Base-by-base conservation (phyloP, 345 rosid genomes). In the Lepidium didymum region DNA sequence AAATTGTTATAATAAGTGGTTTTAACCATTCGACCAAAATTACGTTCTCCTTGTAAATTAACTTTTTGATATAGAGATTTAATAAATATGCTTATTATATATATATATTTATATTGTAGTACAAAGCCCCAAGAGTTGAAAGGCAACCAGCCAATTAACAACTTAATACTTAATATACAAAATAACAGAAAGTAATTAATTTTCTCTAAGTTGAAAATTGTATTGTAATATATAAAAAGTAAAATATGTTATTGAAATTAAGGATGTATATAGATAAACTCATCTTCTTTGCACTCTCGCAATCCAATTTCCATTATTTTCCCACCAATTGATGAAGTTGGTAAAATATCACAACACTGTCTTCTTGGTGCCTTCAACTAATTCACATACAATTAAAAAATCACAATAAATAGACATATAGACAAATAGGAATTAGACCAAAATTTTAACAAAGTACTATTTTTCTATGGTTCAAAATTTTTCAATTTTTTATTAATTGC, bases 311-410 rank as follows among this genome's bases (percentile, higher is more conserved):
- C 90, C 88, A 94, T 77, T 43, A 81, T 68, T 55, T 76, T 53
- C 7, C 79, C 76, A 21, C 44, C 49, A 10, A 81, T 76, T 13
- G 95, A 83, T 33, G 86, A 74, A 37, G 97, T 81, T 16, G 88
- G 86, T 40, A 86, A 78, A 23, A 89, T 76, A 31, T 94, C 89
- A 75, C 97, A 94, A 25, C 99, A 94, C 1, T 91, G 96, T 71
- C 99, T 77, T 69, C 96, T 86, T 0, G 96, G 97, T 34, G 95
- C 91, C 68, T 49, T 76, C 77, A 94, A 68, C 96, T 87, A 73
- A 5, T 29, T 54, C 77, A 27, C 61, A 49, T 36, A 3, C 52
- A 64, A 31, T 0, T 1, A 19, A 19, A 19, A 41, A 4, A 23
- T 8, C 0, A 41, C 36, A 15, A 19, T 56, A 63, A 16, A 16